Percentiles rank a stretch among this genome's conserved stretches.
These are phyloP conservation scores for Salvia sclarea DNA, from an alignment of 305 asterid species.

Conservation along the genomic window DNA sequence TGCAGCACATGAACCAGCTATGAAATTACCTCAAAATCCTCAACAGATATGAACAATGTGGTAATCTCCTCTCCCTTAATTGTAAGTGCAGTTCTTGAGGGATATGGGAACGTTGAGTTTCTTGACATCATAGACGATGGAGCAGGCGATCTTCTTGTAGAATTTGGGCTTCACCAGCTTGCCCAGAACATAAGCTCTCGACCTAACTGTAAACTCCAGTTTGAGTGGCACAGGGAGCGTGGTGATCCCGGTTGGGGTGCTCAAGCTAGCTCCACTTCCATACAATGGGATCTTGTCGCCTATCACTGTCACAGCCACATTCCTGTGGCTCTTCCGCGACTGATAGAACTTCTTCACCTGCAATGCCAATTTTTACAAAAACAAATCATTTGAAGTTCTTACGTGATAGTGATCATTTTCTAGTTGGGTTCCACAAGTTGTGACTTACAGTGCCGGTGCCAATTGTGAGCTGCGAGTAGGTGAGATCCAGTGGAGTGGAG, in stretches of 20 bases:
- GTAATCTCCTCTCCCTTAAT: slow-evolving; percentile 34
- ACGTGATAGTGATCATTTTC: not conserved
- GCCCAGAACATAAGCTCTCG: slow-evolving; percentile 79
- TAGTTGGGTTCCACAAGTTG: not conserved
- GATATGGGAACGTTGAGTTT: slow-evolving; percentile 56
- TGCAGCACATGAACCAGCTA: not conserved
- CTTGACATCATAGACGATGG: slow-evolving; percentile 47
- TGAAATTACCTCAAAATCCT: not conserved
- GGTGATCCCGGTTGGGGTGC: slow-evolving; percentile 59
- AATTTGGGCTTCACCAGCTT: slow-evolving; percentile 79
- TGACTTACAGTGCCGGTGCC: slow-evolving; percentile 71
- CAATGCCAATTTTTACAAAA: slow-evolving; percentile 11
- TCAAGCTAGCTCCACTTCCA: slow-evolving; percentile 76
- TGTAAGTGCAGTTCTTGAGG: slow-evolving; percentile 66
- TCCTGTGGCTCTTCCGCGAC: slow-evolving; percentile 57
- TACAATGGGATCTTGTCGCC: slow-evolving; percentile 80
- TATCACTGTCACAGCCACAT: slow-evolving; percentile 48
- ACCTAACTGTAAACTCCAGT: slow-evolving; percentile 55
- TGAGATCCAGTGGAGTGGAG: slow-evolving; percentile 62
- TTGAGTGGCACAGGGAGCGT: slow-evolving; percentile 54
- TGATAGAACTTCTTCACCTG: slow-evolving; percentile 78
- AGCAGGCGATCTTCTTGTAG: slow-evolving; percentile 58
- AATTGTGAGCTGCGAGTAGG: slow-evolving; percentile 59
- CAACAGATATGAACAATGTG: not conserved
- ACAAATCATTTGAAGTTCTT: not conserved